Evolutionary conservation across 495 filamentous ascomycete genomes (phyloP).

Genomic region (Aspergillus cavernicola): DNA sequence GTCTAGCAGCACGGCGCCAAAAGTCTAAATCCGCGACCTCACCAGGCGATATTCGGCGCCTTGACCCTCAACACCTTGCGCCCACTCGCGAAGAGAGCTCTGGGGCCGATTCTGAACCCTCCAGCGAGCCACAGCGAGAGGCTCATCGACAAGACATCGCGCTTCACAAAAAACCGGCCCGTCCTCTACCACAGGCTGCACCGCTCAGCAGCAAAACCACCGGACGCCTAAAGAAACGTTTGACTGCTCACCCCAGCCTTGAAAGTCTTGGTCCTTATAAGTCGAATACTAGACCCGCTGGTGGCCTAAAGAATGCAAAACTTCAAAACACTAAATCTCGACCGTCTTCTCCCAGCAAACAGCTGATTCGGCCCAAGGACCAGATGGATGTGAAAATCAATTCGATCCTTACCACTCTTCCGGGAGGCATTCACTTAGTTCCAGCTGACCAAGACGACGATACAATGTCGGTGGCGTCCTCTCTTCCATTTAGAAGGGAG

Average conservation of each 20-base stretch:
- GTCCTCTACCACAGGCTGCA: slow-evolving; percentile 11
- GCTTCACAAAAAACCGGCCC: slow-evolving; percentile 14
- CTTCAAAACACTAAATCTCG: slow-evolving; percentile 23
- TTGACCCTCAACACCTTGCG: slow-evolving; percentile 16
- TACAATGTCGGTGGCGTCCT: slow-evolving; percentile 33
- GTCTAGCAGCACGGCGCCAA: background rate
- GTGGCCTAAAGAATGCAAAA: background rate
- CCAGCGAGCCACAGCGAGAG: slow-evolving; percentile 5
- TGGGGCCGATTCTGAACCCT: background rate
- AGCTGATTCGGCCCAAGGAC: slow-evolving; percentile 49
- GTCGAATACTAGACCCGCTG: slow-evolving; percentile 9
- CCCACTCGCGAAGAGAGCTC: slow-evolving; percentile 18
- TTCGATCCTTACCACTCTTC: slow-evolving; percentile 75
- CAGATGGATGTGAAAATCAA: slow-evolving; percentile 82
- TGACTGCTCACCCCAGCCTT: slow-evolving; percentile 37
- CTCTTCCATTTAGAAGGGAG: slow-evolving; percentile 33
- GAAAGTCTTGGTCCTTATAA: slow-evolving; percentile 36
- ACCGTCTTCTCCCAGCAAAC: slow-evolving; percentile 30
- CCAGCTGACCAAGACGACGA: slow-evolving; percentile 38
- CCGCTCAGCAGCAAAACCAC: slow-evolving; percentile 26
- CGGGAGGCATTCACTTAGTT: slow-evolving; percentile 72
- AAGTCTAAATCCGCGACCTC: slow-evolving; percentile 8
- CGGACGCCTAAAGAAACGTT: slow-evolving; percentile 26
- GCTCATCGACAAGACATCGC: slow-evolving; percentile 11
- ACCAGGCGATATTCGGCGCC: slow-evolving; percentile 12